Evolutionary conservation across 768 basidiomycete genomes (phyloP), one percentile per base, ranked within the genome.

Genomic region (Austroboletus eburneus): DNA sequence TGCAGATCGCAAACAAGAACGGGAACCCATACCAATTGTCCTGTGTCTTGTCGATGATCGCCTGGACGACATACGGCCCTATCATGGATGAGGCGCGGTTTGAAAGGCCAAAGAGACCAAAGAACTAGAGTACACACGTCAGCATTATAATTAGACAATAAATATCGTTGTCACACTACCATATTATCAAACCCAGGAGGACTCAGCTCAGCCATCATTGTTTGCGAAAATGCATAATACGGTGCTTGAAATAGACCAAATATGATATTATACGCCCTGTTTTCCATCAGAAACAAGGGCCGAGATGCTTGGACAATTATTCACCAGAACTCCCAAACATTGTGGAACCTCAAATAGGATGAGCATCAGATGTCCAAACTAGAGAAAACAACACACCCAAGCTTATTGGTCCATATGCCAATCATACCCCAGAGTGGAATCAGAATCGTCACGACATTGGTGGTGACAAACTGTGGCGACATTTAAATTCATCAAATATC

Each of bases 361-460:
- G 4, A 32, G 3, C 1, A 37, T 41, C 41, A 48, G 22, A n/a
- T n/a, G 22, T 23, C 12, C 51, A 62, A 20, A 23, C 21, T 29
- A 33, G 1, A 10, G n/a, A 41, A 10, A n/a, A 61, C 1, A 1
- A 49, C 76, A 17, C 54, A 87, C 83, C 89, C 89, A 39, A 92
- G 55, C 49, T 75, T 85, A 9, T 68, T 51, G 0, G 88, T 89
- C 87, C 89, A 89, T 39, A 91, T 80, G 1, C 90, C 88, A 33
- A 90, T 72, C 85, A 87, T 85, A 16, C 87, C 86, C 89, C 89
- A 91, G 5, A 90, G 70, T 2, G 89, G 87, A 43, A 91, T 88
- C 35, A 89, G 35, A 21, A 89, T 76, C 3, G 86, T 85, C 5
- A 84, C 79, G 0, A 87, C 75, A 51, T 87, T 90, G 3, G 87